Percentiles rank a stretch among this genome's conserved stretches.
Conservation (phyloP, 306 rosid genomes). For the Ziziphus jujuba region DNA sequence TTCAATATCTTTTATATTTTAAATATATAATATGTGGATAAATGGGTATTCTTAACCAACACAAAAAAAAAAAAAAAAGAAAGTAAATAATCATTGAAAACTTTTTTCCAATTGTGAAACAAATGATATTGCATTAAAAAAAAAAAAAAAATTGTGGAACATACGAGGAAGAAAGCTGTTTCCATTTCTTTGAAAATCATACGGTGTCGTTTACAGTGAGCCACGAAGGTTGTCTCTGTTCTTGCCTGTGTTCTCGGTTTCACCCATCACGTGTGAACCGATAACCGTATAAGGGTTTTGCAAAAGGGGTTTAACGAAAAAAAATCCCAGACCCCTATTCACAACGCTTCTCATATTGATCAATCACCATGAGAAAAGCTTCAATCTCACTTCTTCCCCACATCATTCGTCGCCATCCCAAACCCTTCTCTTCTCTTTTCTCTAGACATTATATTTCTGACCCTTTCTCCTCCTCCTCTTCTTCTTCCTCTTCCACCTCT, state of each 20-base stretch:
- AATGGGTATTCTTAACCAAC: no score
- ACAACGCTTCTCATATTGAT: not conserved
- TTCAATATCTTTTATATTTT: no score
- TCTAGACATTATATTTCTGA: conserved; percentile 32
- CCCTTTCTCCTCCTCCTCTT: conserved; percentile 29
- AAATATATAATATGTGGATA: no score
- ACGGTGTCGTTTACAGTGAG: no score
- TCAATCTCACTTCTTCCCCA: conserved; percentile 44
- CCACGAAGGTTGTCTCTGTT: not conserved
- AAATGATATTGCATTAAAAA: no score
- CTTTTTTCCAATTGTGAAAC: no score
- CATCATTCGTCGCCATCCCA: conserved; percentile 40
- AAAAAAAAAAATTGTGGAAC: no score
- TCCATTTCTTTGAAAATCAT: no score
- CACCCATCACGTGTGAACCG: not conserved
- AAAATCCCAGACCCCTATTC: not conserved
- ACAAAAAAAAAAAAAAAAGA: no score
- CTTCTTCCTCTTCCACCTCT: conserved; percentile 25
- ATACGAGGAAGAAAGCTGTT: no score
- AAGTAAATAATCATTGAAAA: no score
- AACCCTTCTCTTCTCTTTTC: conserved; percentile 21
- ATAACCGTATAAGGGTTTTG: conserved; percentile 39
- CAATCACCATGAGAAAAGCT: conserved; percentile 55
- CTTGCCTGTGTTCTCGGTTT: not conserved
- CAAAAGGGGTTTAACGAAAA: conserved; percentile 18